Conservation (phyloP, 2,329 filamentous ascomycete genomes). For the Exophiala spinifera region DNA sequence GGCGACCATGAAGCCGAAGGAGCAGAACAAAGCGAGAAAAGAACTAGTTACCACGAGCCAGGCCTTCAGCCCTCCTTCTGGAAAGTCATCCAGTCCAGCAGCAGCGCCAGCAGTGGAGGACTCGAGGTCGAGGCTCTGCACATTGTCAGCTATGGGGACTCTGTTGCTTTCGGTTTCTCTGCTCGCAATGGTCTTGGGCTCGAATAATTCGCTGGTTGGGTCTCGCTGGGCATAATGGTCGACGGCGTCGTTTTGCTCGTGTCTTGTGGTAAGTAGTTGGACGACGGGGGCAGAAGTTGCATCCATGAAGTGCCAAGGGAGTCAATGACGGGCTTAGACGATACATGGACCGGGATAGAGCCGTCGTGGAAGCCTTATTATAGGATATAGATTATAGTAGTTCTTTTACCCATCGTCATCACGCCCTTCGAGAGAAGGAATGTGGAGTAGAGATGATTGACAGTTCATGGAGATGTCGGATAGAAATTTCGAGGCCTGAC, state of each 20-base stretch:
- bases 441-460: neutral
- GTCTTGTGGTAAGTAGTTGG: slow-evolving; percentile 1
- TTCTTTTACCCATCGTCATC: slow-evolving; percentile 5
- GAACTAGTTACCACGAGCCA: slow-evolving; percentile 38
- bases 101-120: neutral
- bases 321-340: neutral
- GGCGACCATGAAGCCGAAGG: slow-evolving; percentile 48
- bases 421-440: slow-evolving; percentile 7
- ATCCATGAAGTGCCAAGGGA: slow-evolving; percentile 10
- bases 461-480: neutral
- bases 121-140: slow-evolving; percentile 11
- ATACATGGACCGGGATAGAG: neutral
- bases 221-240: too few relatives aligned
- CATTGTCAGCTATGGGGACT: neutral
- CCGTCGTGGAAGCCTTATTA: neutral
- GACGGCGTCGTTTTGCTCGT: neutral
- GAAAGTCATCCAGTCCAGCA: slow-evolving; percentile 22
- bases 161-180: neutral
- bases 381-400: neutral
- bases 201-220: too few relatives aligned
- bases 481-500: slow-evolving; percentile 1
- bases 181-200: too few relatives aligned
- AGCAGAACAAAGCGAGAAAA: slow-evolving; percentile 38
- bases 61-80: slow-evolving; percentile 36
- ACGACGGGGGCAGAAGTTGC: slow-evolving; percentile 5